Evolutionary conservation across 352 stramenopile genomes (phyloP), one percentile per base, ranked within the genome.

Genomic region (Globisporangium cederbergense): DNA sequence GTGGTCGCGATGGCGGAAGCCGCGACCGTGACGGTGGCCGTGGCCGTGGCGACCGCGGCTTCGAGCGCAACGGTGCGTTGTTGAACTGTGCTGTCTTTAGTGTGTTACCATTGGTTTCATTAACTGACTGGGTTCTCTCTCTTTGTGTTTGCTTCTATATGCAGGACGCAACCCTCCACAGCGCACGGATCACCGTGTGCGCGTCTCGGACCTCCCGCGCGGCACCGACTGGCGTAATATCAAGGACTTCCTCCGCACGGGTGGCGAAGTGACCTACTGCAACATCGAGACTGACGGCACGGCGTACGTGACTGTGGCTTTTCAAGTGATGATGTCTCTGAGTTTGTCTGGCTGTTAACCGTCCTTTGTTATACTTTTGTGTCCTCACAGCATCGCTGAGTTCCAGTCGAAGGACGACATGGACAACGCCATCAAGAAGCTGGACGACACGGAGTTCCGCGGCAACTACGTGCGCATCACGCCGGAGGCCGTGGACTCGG

Each of bases 391-490:
- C 14, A 69, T 91, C 42, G 86, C 85, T 49, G 87, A 95, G 73
- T 93, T 95, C 70, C 68, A 83, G 71, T 83, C 78, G 9, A 85
- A 86, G 68, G 80, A 91, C 6, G 87, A 95, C 53, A 89, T 95
- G 79, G 83, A 95, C 9, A 87, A 92, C 60, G 87, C 83, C 7
- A 76, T 95, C 36, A 81, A 83, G 59, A 95, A 95, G 74, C 77
- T 95, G 28, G 85, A 95, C 61, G 87, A 95, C 79, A 95, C 87
- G 43, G 87, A 95, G 51, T 95, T 95, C 75, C 84, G 84, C 58
- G 86, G 86, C 64, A 89, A 80, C 68, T 93, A 90, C 66, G 83
- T 95, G 34, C 84, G 86, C 46, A 79, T 95, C 58, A 75, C 78
- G 7, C 65, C 81, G 16, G 79, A 86, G 57, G 71, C 65, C 49